Conservation (phyloP, 2,329 filamentous ascomycete genomes). For the Colletotrichum phormii region DNA sequence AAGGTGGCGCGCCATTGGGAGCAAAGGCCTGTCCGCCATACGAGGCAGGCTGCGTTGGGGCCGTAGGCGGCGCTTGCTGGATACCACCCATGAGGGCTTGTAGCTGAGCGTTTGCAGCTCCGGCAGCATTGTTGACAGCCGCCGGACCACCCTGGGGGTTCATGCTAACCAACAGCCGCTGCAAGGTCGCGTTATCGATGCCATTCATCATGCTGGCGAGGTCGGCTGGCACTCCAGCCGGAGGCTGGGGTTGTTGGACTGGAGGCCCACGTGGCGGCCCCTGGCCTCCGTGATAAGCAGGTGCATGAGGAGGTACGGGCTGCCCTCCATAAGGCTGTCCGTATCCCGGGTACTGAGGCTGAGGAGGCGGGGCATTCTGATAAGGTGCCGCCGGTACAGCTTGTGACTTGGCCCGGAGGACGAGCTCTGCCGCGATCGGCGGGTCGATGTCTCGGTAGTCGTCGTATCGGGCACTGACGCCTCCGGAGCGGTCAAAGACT, state of each 20-base stretch:
- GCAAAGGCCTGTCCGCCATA: conserved; percentile 46
- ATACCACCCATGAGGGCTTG: conserved; percentile 57
- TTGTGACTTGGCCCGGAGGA: conserved; percentile 74
- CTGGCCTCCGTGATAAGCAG: conserved; percentile 23
- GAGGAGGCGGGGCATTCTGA: conserved; percentile 30
- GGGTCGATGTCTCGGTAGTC: conserved; percentile 89
- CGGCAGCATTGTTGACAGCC: conserved; percentile 33
- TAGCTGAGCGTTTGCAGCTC: conserved; percentile 49
- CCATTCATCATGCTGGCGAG: conserved; percentile 74
- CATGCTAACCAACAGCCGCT: conserved; percentile 71
- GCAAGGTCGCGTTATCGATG: conserved; percentile 77
- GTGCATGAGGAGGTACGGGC: conserved; percentile 37
- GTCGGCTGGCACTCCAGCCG: conserved; percentile 55
- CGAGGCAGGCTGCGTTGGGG: conserved; percentile 39
- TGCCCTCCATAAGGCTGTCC: conserved; percentile 47
- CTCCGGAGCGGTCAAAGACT: conserved; percentile 84
- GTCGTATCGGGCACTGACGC: conserved; percentile 82
- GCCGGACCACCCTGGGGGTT: conserved; percentile 39
- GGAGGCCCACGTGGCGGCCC: conserved; percentile 37
- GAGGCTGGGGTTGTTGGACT: conserved; percentile 39
- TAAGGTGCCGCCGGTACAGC: conserved; percentile 41
- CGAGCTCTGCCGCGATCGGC: conserved; percentile 81
- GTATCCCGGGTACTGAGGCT: conserved; percentile 41
- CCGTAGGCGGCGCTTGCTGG: conserved; percentile 38
- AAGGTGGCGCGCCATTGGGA: conserved; percentile 41